Percentiles rank a stretch among this genome's conserved stretches.
phyloP scores from a whole-genome alignment of 495 filamentous ascomycete species.

The Aspergillus hancockii region DNA sequence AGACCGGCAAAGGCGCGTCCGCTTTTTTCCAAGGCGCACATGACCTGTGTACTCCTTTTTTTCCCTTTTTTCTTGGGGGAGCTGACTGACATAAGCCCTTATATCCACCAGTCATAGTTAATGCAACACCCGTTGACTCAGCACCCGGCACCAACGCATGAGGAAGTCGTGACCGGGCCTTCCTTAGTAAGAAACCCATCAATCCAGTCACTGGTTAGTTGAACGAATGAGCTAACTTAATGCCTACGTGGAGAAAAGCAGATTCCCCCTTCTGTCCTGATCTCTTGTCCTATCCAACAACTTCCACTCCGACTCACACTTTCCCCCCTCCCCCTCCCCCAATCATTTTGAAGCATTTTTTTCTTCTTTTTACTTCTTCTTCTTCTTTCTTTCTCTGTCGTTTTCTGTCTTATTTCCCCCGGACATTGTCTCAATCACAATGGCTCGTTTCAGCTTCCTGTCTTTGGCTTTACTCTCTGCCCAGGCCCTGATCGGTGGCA shows the following conservation, averaged over 20 bases:
- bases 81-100: too few relatives aligned
- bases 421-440: slow-evolving; percentile 40
- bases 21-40: too few relatives aligned
- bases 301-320: slow-evolving; percentile 4
- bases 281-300: slow-evolving; percentile 13
- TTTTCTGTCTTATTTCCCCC: slow-evolving; percentile 22
- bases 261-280: slow-evolving; percentile 5
- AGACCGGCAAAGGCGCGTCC: too few relatives aligned
- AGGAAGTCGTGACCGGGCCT: too few relatives aligned
- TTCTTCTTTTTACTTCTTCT: slow-evolving; percentile 19
- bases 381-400: slow-evolving; percentile 18
- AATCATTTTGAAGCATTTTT: slow-evolving; percentile 9
- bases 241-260: slow-evolving; percentile 23
- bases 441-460: slow-evolving; percentile 74
- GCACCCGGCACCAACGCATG: too few relatives aligned
- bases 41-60: too few relatives aligned
- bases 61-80: too few relatives aligned
- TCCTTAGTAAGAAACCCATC: neutral
- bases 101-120: too few relatives aligned
- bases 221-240: slow-evolving; percentile 1
- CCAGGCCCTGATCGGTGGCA: slow-evolving; percentile 63
- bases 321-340: slow-evolving; percentile 8
- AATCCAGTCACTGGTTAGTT: neutral
- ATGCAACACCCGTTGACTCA: too few relatives aligned
- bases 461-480: slow-evolving; percentile 70